These are phyloP conservation scores for Podaxis sp. DNA, from an alignment of 768 basidiomycete species.

Conservation along the genomic window DNA sequence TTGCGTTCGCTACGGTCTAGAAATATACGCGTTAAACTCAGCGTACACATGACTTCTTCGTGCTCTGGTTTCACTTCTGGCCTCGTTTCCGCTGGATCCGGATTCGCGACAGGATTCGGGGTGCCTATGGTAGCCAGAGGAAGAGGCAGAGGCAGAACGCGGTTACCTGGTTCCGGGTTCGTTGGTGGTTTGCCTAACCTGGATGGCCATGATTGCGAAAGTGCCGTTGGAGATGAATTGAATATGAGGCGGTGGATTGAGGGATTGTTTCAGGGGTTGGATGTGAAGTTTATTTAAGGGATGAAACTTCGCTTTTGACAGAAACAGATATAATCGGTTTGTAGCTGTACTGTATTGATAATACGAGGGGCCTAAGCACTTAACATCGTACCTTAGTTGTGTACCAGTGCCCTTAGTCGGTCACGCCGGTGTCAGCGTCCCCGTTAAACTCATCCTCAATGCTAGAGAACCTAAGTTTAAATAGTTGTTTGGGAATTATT, in stretches of 20 bases:
- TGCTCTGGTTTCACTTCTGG: neutral
- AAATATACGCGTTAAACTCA: neutral
- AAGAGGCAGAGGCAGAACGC: neutral
- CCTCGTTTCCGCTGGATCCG: neutral
- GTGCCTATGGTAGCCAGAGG: neutral
- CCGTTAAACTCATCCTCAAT: too few species aligned
- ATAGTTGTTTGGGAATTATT: too few species aligned
- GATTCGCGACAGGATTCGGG: neutral
- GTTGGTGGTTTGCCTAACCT: neutral
- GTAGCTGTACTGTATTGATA: too few species aligned
- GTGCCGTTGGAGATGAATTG: neutral
- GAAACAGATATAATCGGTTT: too few species aligned
- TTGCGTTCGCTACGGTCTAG: neutral
- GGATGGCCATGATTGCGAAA: neutral
- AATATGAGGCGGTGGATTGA: neutral
- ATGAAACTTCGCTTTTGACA: too few species aligned
- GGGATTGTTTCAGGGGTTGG: neutral
- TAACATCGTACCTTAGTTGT: too few species aligned
- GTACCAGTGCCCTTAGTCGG: too few species aligned
- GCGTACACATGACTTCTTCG: neutral
- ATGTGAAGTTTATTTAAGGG: neutral
- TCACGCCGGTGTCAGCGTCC: too few species aligned
- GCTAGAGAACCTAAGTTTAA: too few species aligned
- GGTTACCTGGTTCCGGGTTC: neutral
- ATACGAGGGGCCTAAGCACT: too few species aligned